Evolutionary conservation across 805 yeast genomes (phyloP).

Genomic region (Lipomyces lipofer): DNA sequence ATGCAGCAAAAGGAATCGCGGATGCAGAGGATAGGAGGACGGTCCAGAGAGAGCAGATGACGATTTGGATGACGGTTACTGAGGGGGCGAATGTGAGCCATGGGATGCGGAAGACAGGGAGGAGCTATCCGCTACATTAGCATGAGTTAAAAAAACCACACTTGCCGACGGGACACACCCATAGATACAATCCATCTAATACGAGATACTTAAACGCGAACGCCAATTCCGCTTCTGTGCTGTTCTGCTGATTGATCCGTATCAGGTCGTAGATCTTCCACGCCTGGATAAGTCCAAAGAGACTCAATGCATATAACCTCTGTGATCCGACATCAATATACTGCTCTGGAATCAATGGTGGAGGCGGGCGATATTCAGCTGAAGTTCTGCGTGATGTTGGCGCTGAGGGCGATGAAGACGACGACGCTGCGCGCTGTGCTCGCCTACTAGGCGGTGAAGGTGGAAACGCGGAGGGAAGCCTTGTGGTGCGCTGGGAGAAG

Average conservation of each 20-base stretch:
- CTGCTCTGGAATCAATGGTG: conserved; percentile 56
- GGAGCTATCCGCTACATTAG: conserved; percentile 34
- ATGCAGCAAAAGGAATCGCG: conserved; percentile 25
- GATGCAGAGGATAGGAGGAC: conserved; percentile 44
- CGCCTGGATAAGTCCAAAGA: conserved; percentile 77
- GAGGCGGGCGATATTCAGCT: too few species aligned
- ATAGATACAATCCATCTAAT: conserved; percentile 69
- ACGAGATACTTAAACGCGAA: conserved; percentile 71
- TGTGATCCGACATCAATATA: conserved; percentile 76
- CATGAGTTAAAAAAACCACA: background rate
- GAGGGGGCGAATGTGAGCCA: conserved; percentile 64
- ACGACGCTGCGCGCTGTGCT: too few species aligned
- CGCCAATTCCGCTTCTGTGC: conserved; percentile 52
- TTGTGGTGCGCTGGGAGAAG: conserved; percentile 17
- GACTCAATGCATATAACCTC: conserved; percentile 61
- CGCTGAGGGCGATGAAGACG: background rate
- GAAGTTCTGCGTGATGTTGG: background rate
- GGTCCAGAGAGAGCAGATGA: conserved; percentile 51
- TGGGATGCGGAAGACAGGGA: conserved; percentile 77
- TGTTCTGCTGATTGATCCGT: conserved; percentile 53
- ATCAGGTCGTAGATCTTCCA: conserved; percentile 77
- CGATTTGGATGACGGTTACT: conserved; percentile 53
- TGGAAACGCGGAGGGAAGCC: conserved; percentile 28
- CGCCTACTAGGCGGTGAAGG: conserved; percentile 26
- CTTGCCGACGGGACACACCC: conserved; percentile 37